Evolutionary conservation across 164 flowering plant species (phyloP), one percentile per base, ranked within the genome.

Genomic region (Vitis cinerea): DNA sequence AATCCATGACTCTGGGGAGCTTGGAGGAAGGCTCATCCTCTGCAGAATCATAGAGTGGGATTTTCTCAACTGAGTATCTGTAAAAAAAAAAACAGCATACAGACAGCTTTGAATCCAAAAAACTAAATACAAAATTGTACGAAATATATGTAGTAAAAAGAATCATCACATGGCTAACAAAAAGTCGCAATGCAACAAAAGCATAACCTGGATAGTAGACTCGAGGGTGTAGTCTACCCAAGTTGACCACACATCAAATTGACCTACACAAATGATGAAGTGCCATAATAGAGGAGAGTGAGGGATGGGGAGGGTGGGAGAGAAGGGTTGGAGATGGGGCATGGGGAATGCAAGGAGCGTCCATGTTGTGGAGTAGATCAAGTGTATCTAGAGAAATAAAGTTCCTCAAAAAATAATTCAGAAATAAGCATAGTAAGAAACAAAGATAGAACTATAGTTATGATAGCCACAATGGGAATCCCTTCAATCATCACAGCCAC

Each of bases 41-140:
- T 16, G 91, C 98, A 63, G 98, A 90, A 82, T 95, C 98, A 75
- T 95, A 93, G 9, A 93, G 81, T 47, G 99, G 99, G 68, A 95
- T 77, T 58, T 91, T 84, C 71, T 95, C 97, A 54, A 95, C 93
- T 0, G 90, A 81, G 72, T 89, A 95, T 83, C 99, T 92, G 87
- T 23, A 70, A 63, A 9, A 57, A 37, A 14, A 5, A 9, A 62
- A 11, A 16, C 8, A 52, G n/a, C 16, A 11, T 6, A 27, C 19
- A 53, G 5, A 10, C 17, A 15, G 31, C 9, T 12, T 4, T 50
- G n/a, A 47, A 64, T 54, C n/a, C 10, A 9, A 54, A 48, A 54
- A 62, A 12, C 15, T 30, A 17, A 9, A n/a, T 8, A 37, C 11
- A 55, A 16, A 12, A 11, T 63, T 16, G 23, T 47, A 31, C 50